Evolutionary conservation across 345 rosid species (phyloP).

Genomic region (Dipteronia sinensis): DNA sequence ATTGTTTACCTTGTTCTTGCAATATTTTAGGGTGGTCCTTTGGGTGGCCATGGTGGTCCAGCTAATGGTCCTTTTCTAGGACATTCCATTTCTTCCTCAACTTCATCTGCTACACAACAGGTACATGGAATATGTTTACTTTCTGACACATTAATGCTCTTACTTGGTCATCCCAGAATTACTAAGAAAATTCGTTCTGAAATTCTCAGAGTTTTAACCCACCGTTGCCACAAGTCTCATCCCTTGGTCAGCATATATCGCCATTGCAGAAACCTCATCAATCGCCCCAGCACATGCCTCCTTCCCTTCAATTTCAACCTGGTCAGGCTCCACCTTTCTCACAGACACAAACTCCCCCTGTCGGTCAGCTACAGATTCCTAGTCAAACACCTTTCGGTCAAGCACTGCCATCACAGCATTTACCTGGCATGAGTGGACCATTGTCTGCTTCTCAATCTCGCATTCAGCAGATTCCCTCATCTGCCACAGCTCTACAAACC

Average conservation of each 20-base stretch:
- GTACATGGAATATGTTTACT: conserved; percentile 31
- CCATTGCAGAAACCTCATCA: conserved; percentile 61
- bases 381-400: conserved; percentile 52
- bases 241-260: conserved; percentile 59
- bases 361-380: conserved; percentile 38
- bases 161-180: conserved; percentile 7
- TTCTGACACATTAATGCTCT: conserved; percentile 3
- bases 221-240: conserved; percentile 47
- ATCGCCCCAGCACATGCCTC: conserved; percentile 57
- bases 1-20: conserved; percentile 13
- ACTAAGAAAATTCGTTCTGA: background rate
- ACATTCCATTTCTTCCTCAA: conserved; percentile 33
- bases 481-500: conserved; percentile 45
- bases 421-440: conserved; percentile 49
- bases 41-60: conserved; percentile 47
- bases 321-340: conserved; percentile 43
- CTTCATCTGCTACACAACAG: conserved; percentile 55
- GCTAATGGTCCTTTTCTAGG: conserved; percentile 59
- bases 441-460: conserved; percentile 56
- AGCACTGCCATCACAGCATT: conserved; percentile 50
- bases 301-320: conserved; percentile 50
- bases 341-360: conserved; percentile 39
- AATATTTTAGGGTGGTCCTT: conserved; percentile 45
- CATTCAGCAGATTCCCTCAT: conserved; percentile 48
- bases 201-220: conserved; percentile 44